These are phyloP conservation scores for Angomonas deanei DNA, from an alignment of 208 protist species.

Conservation along the genomic window DNA sequence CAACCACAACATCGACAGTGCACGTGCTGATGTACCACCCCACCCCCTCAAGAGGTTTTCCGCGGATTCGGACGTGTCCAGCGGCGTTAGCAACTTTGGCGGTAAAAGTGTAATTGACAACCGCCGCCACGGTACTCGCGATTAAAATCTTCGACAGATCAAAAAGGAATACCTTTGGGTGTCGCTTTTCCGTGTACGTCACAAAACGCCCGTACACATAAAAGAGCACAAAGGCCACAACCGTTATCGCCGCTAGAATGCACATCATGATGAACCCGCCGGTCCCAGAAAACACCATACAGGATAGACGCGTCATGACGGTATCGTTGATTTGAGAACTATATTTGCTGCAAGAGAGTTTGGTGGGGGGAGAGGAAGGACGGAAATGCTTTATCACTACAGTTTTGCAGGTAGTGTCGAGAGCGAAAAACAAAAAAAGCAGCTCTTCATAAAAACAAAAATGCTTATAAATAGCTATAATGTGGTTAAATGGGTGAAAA, in stretches of 20 bases:
- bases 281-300: slow-evolving; percentile 41
- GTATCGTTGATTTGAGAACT: no score
- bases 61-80: slow-evolving; percentile 15
- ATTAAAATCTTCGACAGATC: slow-evolving; percentile 37
- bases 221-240: slow-evolving; percentile 17
- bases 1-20: slow-evolving; percentile 26
- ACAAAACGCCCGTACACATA: slow-evolving; percentile 18
- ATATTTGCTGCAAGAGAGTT: no score
- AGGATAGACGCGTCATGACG: slow-evolving; percentile 11
- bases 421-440: neutral
- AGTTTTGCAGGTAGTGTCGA: no score
- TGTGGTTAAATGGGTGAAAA: no score
- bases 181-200: slow-evolving; percentile 21
- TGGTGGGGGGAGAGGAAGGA: neutral
- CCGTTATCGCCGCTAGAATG: slow-evolving; percentile 16
- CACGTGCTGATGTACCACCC: slow-evolving; percentile 44
- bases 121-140: slow-evolving; percentile 14
- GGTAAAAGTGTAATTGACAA: slow-evolving; percentile 33
- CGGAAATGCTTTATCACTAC: no score
- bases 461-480: no score
- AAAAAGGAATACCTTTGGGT: slow-evolving; percentile 23
- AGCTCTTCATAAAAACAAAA: neutral
- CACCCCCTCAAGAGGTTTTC: slow-evolving; percentile 35
- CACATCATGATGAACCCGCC: slow-evolving; percentile 25
- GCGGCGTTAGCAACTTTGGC: slow-evolving; percentile 25